Percentiles rank a stretch among this genome's conserved stretches.
These are phyloP conservation scores for Cladophialophora bantiana DNA, from an alignment of 2,329 filamentous ascomycete genomes.

Conservation along the genomic window DNA sequence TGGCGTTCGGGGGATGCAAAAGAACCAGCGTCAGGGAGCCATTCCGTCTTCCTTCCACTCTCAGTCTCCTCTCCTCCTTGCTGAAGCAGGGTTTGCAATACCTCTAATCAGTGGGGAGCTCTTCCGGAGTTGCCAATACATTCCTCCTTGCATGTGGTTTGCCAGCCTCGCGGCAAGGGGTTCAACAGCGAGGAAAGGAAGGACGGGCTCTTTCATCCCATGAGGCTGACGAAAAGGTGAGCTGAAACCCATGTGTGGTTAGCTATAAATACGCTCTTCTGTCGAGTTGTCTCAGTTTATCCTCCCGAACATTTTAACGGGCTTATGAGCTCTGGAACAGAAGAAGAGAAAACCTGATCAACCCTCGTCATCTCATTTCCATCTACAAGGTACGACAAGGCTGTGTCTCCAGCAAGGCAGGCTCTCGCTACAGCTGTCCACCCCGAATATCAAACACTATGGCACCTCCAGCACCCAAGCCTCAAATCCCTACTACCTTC, in stretches of 20 bases:
- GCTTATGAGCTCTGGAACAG: neutral
- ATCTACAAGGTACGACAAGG: neutral
- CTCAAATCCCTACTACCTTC: constrained; percentile 19
- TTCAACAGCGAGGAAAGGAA: neutral
- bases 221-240: neutral
- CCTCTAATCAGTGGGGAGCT: neutral
- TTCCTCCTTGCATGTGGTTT: neutral
- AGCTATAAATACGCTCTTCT: neutral
- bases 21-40: constrained; percentile 2
- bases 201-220: neutral
- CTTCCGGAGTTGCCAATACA: neutral
- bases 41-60: neutral
- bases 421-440: neutral
- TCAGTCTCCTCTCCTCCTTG: neutral
- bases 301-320: neutral
- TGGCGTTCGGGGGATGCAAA: neutral
- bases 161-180: neutral
- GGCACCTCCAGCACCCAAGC: constrained; percentile 14
- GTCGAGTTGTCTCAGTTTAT: neutral
- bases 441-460: constrained; percentile 5
- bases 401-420: neutral
- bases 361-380: neutral
- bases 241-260: neutral
- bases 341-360: neutral
- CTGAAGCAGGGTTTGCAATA: neutral